Evolutionary conservation across 148 eudicot species (phyloP).

Genomic region (Chenopodium quinoa): DNA sequence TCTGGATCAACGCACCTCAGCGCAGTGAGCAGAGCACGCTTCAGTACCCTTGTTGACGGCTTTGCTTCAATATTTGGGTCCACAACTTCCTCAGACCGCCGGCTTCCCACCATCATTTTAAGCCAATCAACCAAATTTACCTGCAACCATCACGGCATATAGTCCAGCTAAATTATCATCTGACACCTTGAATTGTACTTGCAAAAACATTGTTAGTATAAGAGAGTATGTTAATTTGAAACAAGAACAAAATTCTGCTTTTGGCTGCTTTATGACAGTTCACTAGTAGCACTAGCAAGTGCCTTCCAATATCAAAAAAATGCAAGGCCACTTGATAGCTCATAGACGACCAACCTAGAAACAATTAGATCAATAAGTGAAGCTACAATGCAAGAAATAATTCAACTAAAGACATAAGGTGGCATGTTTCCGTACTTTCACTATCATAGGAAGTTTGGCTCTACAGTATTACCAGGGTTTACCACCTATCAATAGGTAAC

Average conservation of each 20-base stretch:
- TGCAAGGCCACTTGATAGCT: not conserved
- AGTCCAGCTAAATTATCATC: not conserved
- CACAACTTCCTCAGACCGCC: slow-evolving; percentile 69
- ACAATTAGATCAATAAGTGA: not conserved
- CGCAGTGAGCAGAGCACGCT: slow-evolving; percentile 63
- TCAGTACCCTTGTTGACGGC: slow-evolving; percentile 63
- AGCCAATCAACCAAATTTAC: slow-evolving; percentile 76
- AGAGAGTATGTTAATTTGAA: not conserved
- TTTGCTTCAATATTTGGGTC: slow-evolving; percentile 55
- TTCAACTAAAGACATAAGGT: not conserved
- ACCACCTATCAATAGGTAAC: not conserved
- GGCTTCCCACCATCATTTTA: slow-evolving; percentile 74
- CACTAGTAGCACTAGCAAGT: not conserved
- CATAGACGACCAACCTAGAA: not conserved
- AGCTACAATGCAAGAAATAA: not conserved
- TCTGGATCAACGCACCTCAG: slow-evolving; percentile 73
- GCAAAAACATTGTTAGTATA: not conserved
- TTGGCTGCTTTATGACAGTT: not conserved
- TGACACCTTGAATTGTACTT: not conserved
- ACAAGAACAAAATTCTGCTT: not conserved
- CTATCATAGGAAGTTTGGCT: not conserved
- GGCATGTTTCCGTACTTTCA: not conserved
- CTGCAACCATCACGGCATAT: slow-evolving; percentile 33
- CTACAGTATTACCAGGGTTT: not conserved
- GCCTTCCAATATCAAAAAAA: not conserved